Conservation (phyloP, 306 rosid genomes). For the Vigna nakashimae region DNA sequence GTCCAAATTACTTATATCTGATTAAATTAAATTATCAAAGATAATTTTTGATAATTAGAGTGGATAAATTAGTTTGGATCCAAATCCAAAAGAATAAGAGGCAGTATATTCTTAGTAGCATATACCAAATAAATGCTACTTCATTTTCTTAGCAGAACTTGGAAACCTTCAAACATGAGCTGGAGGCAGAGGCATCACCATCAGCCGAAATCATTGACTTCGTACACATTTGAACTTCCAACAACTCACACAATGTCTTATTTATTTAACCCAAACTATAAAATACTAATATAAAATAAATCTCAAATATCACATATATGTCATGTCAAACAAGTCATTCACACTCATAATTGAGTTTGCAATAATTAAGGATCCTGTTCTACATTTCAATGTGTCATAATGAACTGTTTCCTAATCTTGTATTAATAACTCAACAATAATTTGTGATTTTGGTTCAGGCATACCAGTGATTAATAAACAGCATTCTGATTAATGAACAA, state of each 20-base stretch:
- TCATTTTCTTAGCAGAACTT: not conserved
- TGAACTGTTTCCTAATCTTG: not conserved
- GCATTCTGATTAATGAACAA: not conserved
- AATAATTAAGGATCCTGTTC: not conserved
- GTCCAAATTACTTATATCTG: no score
- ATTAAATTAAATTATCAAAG: no score
- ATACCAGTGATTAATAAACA: not conserved
- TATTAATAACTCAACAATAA: not conserved
- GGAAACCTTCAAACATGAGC: not conserved
- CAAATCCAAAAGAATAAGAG: no score
- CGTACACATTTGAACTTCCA: not conserved
- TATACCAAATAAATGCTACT: not conserved
- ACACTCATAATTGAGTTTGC: not conserved
- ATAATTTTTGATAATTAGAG: no score
- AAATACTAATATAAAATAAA: not conserved
- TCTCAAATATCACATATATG: not conserved
- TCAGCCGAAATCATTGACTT: constrained; percentile 51
- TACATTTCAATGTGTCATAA: not conserved
- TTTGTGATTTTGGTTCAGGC: not conserved
- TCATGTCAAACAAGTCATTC: not conserved
- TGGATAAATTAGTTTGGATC: no score
- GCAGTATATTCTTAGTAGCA: no score
- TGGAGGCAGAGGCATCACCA: constrained; percentile 5
- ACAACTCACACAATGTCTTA: constrained; percentile 5
- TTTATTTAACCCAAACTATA: not conserved